A percentile compares a stretch with the other conserved stretches of the same genome.
Conservation (phyloP, 2,329 filamentous ascomycete species). For the Sarocladium strictum region DNA sequence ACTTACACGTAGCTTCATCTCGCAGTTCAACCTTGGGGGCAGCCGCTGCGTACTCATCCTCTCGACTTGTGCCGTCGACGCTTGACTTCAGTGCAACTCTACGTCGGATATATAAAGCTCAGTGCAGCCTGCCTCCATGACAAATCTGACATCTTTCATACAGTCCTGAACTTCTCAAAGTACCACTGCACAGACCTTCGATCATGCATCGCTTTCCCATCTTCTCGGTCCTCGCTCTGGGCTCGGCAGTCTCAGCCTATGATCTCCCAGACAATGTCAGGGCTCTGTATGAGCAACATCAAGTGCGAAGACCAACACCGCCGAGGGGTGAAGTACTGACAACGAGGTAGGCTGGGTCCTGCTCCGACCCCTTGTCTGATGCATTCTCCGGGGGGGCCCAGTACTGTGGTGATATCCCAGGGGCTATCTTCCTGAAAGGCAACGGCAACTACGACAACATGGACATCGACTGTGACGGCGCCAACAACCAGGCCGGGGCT, state of each 20-base stretch:
- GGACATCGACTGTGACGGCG: constrained; percentile 54
- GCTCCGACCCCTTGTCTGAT: not conserved
- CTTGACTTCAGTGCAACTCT: too few species aligned
- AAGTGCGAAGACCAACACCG: not conserved
- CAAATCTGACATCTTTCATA: not conserved
- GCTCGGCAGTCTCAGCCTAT: not conserved
- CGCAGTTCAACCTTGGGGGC: not conserved
- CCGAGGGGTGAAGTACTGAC: not conserved
- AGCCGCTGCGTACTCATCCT: not conserved
- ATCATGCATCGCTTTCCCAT: not conserved
- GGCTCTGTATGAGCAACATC: constrained; percentile 2
- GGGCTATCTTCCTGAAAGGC: constrained; percentile 17
- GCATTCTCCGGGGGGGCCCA: not conserved
- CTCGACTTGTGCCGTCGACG: too few species aligned
- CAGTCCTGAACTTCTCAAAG: not conserved
- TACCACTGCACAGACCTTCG: not conserved
- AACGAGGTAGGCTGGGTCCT: not conserved
- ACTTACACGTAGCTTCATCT: constrained; percentile 10
- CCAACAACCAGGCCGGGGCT: constrained; percentile 36
- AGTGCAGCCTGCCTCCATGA: not conserved
- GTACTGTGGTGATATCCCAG: constrained; percentile 1
- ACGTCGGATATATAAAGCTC: not conserved
- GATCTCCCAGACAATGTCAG: constrained; percentile 6
- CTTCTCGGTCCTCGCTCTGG: not conserved
- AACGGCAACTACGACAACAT: constrained; percentile 42